A percentile compares a stretch with the other conserved stretches of the same genome.
Conservation (phyloP, 345 rosid genomes). For the Dovyalis caffra region DNA sequence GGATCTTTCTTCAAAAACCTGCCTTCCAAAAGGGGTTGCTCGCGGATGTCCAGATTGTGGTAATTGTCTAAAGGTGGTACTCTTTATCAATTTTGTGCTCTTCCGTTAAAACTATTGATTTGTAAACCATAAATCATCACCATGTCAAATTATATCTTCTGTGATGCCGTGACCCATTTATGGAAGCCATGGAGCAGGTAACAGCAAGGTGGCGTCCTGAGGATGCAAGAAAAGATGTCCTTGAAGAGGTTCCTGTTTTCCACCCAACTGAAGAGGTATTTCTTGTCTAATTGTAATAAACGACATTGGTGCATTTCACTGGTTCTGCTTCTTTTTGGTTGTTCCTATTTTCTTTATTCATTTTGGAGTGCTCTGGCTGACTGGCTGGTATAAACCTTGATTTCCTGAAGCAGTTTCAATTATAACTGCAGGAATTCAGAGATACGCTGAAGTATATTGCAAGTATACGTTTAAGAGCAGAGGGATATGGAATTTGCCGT, state of each 20-base stretch:
- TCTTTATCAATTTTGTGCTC: background rate
- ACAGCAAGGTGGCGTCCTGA: conserved; percentile 31
- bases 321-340: conserved; percentile 13
- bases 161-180: background rate
- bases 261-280: conserved; percentile 66
- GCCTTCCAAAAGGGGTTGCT: conserved; percentile 26
- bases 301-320: conserved; percentile 14
- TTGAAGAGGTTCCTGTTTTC: conserved; percentile 63
- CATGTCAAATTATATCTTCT: background rate
- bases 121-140: too few relatives aligned
- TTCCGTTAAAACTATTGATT: too few relatives aligned
- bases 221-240: conserved; percentile 32
- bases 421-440: conserved; percentile 57
- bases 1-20: conserved; percentile 23
- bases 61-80: conserved; percentile 31
- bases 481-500: conserved; percentile 69
- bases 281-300: conserved; percentile 16
- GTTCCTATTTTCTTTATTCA: conserved; percentile 17
- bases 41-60: conserved; percentile 28
- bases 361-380: conserved; percentile 7
- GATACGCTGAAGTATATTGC: conserved; percentile 58
- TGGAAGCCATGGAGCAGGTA: conserved; percentile 39
- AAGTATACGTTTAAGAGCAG: conserved; percentile 50
- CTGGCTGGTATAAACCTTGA: conserved; percentile 5
- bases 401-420: conserved; percentile 22